Evolutionary conservation across 23 red algal genomes (phyloP), one percentile per base, ranked within the genome.

Genomic region (Gracilaria gracilis): DNA sequence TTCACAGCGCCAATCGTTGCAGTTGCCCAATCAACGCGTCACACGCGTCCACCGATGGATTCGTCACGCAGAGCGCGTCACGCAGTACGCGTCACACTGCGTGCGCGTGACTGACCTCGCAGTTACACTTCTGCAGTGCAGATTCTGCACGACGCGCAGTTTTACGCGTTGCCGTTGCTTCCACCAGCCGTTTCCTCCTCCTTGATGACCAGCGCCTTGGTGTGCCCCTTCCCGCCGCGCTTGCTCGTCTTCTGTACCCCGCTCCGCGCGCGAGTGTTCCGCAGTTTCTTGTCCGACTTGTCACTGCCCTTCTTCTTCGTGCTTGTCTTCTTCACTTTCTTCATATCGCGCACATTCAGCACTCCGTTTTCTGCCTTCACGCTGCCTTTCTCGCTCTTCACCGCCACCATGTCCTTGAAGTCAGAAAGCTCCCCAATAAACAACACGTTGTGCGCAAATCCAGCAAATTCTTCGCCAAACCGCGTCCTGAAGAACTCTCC

Each of bases 391-490:
- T 9, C 21, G 67, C 35, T 35, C 2, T 2, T 20, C 35, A 0
- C 20, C 77, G 25, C 66, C 44, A 76, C 71, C 74, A 80, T 9
- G 47, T 57, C 57, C 73, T 91, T 89, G 81, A 93, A 96, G 25
- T 79, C 81, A 17, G 72, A 42, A 29, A 98, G 83, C 75, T 98
- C 96, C 33, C 61, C 92, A 44, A 80, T 75, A 58, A 98, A 98
- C 73, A 98, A 87, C 21, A 95, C 73, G 36, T 85, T 92, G 27
- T 95, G 92, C 28, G 93, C 93, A 58, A 90, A 72, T 54, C 96
- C 96, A 51, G 92, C 92, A 0, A 61, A 53, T 21, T 90, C 79
- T 24, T 78, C 64, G 1, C 97, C 97, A 91, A 99, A 99, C 59
- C 71, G 76, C 42, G 24, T 69, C 28, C 97, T 84, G 72, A 95